These are phyloP conservation scores for Myriangium duriaei DNA, from an alignment of 2,329 filamentous ascomycete genomes.

Conservation along the genomic window DNA sequence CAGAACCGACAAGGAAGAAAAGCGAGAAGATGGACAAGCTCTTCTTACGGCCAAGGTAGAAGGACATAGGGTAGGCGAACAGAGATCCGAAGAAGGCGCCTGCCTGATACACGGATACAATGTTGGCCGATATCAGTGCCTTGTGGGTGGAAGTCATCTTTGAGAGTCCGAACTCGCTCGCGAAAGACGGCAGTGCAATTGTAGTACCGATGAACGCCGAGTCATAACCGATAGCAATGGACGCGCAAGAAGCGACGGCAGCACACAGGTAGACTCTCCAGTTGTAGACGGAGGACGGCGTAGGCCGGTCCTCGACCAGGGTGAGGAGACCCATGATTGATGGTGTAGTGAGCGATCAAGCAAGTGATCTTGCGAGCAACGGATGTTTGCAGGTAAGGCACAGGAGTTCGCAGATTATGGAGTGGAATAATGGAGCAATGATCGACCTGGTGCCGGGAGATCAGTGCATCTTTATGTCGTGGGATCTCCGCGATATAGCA, in stretches of 20 bases:
- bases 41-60: constrained; percentile 36
- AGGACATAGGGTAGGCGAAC: constrained; percentile 34
- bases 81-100: constrained; percentile 47
- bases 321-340: constrained; percentile 8
- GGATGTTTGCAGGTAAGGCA: too few relatives aligned
- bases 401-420: too few relatives aligned
- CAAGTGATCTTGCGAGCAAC: too few relatives aligned
- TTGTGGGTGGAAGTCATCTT: constrained; percentile 25
- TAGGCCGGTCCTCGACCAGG: constrained; percentile 20
- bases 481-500: too few relatives aligned
- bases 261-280: constrained; percentile 55
- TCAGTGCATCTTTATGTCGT: too few relatives aligned
- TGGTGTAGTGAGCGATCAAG: too few relatives aligned
- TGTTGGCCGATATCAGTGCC: constrained; percentile 32
- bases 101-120: constrained; percentile 56
- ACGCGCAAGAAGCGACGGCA: constrained; percentile 38
- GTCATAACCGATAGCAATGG: constrained; percentile 24
- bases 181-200: constrained; percentile 28
- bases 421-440: too few relatives aligned
- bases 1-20: constrained; percentile 32
- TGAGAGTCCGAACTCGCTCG: constrained; percentile 24
- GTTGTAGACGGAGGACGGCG: constrained; percentile 55
- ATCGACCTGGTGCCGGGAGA: too few relatives aligned
- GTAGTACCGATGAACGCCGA: constrained; percentile 28
- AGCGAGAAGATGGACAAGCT: constrained; percentile 35